phyloP scores from a whole-genome alignment of 176 grass and related monocot genomes.

The Triticum turgidum region DNA sequence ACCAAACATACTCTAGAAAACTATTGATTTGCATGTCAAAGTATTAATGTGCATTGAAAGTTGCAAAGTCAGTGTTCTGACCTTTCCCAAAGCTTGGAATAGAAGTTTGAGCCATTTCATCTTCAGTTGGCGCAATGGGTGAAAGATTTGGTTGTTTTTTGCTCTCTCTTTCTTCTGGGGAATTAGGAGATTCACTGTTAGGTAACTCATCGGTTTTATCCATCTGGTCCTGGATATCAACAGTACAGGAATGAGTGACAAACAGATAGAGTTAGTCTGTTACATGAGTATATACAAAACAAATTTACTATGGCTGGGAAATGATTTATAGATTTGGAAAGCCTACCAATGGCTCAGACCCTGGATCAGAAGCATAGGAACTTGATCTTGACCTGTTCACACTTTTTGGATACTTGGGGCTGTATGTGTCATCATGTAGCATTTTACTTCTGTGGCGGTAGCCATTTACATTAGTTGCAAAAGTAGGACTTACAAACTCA shows the following conservation, averaged over 20 bases:
- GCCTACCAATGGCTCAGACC: slow-evolving; percentile 59
- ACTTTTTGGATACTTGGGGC: slow-evolving; percentile 42
- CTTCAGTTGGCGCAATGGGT: slow-evolving; percentile 35
- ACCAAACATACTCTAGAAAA: not conserved
- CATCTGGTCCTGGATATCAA: slow-evolving; percentile 29
- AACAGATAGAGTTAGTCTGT: not conserved
- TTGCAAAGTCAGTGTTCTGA: slow-evolving; percentile 12
- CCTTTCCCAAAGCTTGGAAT: slow-evolving; percentile 43
- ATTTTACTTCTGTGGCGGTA: slow-evolving; percentile 45
- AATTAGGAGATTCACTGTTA: slow-evolving; percentile 30
- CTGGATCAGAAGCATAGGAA: slow-evolving; percentile 50
- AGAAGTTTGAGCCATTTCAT: slow-evolving; percentile 42
- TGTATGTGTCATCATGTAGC: slow-evolving; percentile 38
- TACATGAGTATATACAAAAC: slow-evolving; percentile 7
- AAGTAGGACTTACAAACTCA: slow-evolving; percentile 67
- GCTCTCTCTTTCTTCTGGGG: slow-evolving; percentile 30
- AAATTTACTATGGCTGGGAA: slow-evolving; percentile 23
- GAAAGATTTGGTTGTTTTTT: slow-evolving; percentile 29
- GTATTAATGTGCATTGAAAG: not conserved
- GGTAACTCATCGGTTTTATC: slow-evolving; percentile 39
- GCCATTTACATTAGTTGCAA: slow-evolving; percentile 56
- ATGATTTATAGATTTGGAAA: slow-evolving; percentile 32
- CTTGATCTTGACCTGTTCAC: slow-evolving; percentile 48
- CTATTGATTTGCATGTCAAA: not conserved
- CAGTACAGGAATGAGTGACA: slow-evolving; percentile 12